These are phyloP conservation scores for Cercospora sesami DNA, from an alignment of 2,329 filamentous ascomycete genomes.

Conservation along the genomic window DNA sequence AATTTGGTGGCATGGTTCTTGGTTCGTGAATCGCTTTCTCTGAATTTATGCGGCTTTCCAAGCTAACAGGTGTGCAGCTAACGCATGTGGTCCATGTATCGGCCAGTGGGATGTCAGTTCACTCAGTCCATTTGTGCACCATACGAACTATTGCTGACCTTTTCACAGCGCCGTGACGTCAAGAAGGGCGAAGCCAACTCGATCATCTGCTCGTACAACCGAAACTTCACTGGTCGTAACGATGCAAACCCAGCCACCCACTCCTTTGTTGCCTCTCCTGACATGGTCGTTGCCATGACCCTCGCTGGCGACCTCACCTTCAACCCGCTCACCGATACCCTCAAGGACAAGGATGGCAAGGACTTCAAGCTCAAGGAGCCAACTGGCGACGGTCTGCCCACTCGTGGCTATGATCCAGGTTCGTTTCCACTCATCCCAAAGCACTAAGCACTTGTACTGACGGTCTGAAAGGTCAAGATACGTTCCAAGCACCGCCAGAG, in stretches of 20 bases:
- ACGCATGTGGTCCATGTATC: slow-evolving; percentile 18
- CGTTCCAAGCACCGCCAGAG: slow-evolving; percentile 74
- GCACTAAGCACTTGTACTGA: neutral
- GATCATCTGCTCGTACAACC: slow-evolving; percentile 98
- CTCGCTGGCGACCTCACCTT: slow-evolving; percentile 85
- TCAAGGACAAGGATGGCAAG: slow-evolving; percentile 95
- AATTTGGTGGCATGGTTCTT: slow-evolving; percentile 91
- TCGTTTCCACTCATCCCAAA: neutral
- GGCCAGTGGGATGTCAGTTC: slow-evolving; percentile 71
- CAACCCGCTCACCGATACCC: slow-evolving; percentile 84
- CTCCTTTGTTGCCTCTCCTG: slow-evolving; percentile 88
- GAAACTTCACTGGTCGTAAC: slow-evolving; percentile 98
- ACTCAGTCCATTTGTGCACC: neutral
- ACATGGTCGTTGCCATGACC: slow-evolving; percentile 82
- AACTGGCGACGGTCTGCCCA: slow-evolving; percentile 76
- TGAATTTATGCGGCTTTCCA: neutral
- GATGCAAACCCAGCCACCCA: slow-evolving; percentile 94
- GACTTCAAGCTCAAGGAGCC: slow-evolving; percentile 86
- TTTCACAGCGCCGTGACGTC: slow-evolving; percentile 66
- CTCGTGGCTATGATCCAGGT: slow-evolving; percentile 75
- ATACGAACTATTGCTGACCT: neutral
- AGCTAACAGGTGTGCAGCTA: slow-evolving; percentile 1
- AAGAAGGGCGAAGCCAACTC: slow-evolving; percentile 96
- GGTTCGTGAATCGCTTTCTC: slow-evolving; percentile 47
- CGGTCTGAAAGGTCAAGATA: slow-evolving; percentile 14